These are phyloP conservation scores for Leishmania braziliensis DNA, from an alignment of 208 protist genomes.

Conservation along the genomic window DNA sequence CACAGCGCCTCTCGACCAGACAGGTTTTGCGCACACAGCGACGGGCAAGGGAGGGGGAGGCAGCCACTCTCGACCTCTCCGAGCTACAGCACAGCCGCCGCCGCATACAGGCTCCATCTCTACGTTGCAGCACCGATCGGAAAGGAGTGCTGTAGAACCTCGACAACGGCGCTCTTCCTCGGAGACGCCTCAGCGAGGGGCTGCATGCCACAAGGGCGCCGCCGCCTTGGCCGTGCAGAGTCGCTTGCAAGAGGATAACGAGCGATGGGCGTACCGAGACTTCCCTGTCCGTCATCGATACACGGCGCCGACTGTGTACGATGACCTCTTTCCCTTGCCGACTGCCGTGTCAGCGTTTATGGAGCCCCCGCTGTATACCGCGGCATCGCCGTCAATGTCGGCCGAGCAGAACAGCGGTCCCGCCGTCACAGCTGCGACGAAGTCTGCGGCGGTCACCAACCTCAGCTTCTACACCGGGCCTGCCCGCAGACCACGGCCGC, in stretches of 20 bases:
- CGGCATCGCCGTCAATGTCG: not conserved
- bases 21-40: not conserved
- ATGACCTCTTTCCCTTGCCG: conserved; percentile 31
- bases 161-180: not conserved
- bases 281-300: not conserved
- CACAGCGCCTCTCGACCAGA: not conserved
- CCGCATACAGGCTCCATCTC: not conserved
- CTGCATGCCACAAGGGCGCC: not conserved
- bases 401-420: not conserved
- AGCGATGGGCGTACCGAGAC: conserved; percentile 32
- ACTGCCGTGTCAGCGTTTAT: conserved; percentile 20
- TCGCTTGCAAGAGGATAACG: not conserved
- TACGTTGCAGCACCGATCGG: not conserved
- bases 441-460: not conserved
- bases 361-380: not conserved
- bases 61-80: not conserved
- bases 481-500: conserved; percentile 17
- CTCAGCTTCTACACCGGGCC: conserved; percentile 30
- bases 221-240: not conserved
- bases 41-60: not conserved
- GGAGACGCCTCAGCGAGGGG: not conserved
- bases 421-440: not conserved
- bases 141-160: not conserved
- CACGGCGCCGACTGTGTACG: conserved; percentile 35
- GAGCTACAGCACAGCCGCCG: not conserved